Conservation (phyloP, 768 basidiomycete genomes). For the Tylopilus vinaceipallidus region DNA sequence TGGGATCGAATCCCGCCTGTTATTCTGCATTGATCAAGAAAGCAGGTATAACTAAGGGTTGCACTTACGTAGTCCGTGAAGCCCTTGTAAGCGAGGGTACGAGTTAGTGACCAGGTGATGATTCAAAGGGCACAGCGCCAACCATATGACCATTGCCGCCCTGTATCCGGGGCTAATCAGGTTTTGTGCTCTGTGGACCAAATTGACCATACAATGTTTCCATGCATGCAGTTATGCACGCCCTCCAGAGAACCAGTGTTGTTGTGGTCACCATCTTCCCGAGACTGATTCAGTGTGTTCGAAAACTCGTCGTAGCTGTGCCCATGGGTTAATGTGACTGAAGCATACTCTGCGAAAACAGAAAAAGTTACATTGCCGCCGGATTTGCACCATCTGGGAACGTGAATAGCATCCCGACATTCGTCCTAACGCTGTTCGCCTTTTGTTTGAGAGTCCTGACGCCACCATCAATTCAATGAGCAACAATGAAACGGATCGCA, state of each 20-base stretch:
- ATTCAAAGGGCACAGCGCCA: neutral
- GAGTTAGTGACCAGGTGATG: neutral
- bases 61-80: slow-evolving; percentile 24
- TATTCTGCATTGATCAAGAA: neutral
- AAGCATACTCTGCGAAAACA: neutral
- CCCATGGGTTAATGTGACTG: neutral
- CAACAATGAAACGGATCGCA: neutral
- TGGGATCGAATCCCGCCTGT: slow-evolving; percentile 26
- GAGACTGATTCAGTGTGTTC: slow-evolving; percentile 23
- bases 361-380: slow-evolving; percentile 8
- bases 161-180: slow-evolving; percentile 4
- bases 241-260: slow-evolving; percentile 21
- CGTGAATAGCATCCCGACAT: slow-evolving; percentile 20
- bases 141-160: slow-evolving; percentile 31
- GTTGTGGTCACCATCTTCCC: slow-evolving; percentile 6
- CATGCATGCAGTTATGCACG: slow-evolving; percentile 21
- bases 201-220: slow-evolving; percentile 14
- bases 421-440: slow-evolving; percentile 12
- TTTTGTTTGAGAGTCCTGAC: slow-evolving; percentile 17
- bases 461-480: neutral
- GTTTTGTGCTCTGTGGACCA: neutral
- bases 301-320: slow-evolving; percentile 30
- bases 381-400: slow-evolving; percentile 14
- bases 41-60: neutral
- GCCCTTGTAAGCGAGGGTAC: slow-evolving; percentile 7